Evolutionary conservation across 2,329 filamentous ascomycete species (phyloP), one percentile per base, ranked within the genome.

Genomic region (Calonectria hawksworthii): DNA sequence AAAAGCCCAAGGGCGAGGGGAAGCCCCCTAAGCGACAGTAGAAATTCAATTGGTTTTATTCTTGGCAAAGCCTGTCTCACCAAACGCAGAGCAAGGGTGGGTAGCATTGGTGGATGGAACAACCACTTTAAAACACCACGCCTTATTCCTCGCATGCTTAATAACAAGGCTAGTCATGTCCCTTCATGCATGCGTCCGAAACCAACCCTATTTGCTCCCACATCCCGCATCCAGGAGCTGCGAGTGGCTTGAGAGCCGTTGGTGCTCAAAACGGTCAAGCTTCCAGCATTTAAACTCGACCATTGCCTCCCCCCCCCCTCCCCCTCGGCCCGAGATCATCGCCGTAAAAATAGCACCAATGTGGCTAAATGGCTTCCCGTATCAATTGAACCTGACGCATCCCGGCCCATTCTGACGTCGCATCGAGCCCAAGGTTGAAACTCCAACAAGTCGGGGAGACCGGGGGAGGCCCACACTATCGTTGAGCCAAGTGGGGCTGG

Each of bases 401-500:
- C 56, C 36, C 56, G 56, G 56, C 56, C 26, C 61, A n/a, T 65
- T 23, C 61, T 69, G 23, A 59, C 51, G 28, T 54, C 52, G 34
- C 21, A 44, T n/a, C 41, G 30, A 36, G 52, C 28, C 32, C 41
- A 26, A 51, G 36, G 65, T 65, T 47, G 65, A 67, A 69, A 41
- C 56, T 63, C 23, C 34, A 61, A 34, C 36, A 41, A 6, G 56
- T 63, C 23, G 56, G 56, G 38, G 56, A 63, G 56, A 28, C 34
- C 50, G 28, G 32, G 34, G 34, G 26, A 56, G 70, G 34, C 67
- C 72, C 71, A 59, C 72, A 34, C 51, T 34, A 41, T 36, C 26
- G 26, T 21, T 23, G 51, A 23, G 16, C 61, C 67, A 70, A 70
- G 67, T 70, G 72, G 72, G 72, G 72, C 61, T 16, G 59, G 34